Base-by-base conservation (phyloP, 768 basidiomycete genomes). In the Boletus patriciae region DNA sequence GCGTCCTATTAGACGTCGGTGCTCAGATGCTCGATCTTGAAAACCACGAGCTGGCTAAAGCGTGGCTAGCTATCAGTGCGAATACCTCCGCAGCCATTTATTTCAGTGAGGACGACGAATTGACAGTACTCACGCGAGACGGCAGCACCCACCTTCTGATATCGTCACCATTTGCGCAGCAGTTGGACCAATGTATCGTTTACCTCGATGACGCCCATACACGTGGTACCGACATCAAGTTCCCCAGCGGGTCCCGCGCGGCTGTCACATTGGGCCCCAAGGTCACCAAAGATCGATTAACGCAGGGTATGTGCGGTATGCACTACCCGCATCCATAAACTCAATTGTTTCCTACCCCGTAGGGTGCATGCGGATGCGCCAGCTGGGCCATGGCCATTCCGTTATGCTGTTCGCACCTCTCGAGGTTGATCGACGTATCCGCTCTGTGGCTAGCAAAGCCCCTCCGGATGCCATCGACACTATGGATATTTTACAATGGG, bases 321-420 rank as follows among this genome's bases (percentile, higher is more conserved):
- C n/a, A 9, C 3, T 6, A 3, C 9, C 15, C 7, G 7, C 0
- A n/a, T n/a, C 9, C 44, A 15, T 0, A 13, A 41, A 37, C 43
- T 16, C 29, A 4, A 41, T 3, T 48, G 7, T 23, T 10, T 13
- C 2, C 46, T 3, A 5, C n/a, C 10, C 19, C 3, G 23, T 21
- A 81, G 80, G 80, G 5, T 82, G 80, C 52, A 82, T 82, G 80
- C 71, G 80, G 13, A 80, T 82, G 80, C 73, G 81, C 3, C 71
- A 75, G 60, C 71, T 82, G 1, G 81, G 81, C 13, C 62, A 67
- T 11, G 77, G 76, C 0, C 80, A 82, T 50, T 77, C 80, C 2
- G 62, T 81, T n/a, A 66, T 77, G 52, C 80, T 82, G 59, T 77
- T 79, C 45, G 80, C 77, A 12, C 74, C 80, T 8, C 60, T 64